These are phyloP conservation scores for Poronia punctata DNA, from an alignment of 495 filamentous ascomycete species.

Conservation along the genomic window DNA sequence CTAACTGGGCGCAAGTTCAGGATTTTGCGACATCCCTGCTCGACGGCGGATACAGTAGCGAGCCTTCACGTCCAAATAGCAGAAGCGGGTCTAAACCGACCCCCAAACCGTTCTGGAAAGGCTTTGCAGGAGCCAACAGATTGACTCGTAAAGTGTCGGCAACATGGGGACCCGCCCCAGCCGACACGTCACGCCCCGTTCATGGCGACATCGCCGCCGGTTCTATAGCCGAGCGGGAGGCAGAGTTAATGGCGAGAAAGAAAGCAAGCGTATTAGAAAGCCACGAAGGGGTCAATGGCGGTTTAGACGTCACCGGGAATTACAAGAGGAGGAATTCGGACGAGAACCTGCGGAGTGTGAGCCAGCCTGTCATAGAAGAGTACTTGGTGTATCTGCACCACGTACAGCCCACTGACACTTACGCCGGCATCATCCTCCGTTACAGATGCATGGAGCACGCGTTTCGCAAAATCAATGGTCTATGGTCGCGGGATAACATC, in stretches of 20 bases:
- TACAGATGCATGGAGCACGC: conserved; percentile 76
- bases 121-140: conserved; percentile 16
- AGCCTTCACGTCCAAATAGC: conserved; percentile 25
- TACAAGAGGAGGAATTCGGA: conserved; percentile 51
- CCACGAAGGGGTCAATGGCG: conserved; percentile 42
- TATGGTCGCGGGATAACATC: conserved; percentile 89
- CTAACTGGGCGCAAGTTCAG: conserved; percentile 40
- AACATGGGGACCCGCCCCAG: conserved; percentile 38
- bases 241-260: conserved; percentile 38
- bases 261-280: conserved; percentile 46
- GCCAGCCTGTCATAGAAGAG: conserved; percentile 50
- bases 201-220: conserved; percentile 42
- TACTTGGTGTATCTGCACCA: conserved; percentile 84
- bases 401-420: conserved; percentile 72
- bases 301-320: conserved; percentile 37
- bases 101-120: conserved; percentile 25
- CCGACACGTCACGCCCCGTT: conserved; percentile 26
- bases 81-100: conserved; percentile 21
- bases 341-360: conserved; percentile 30
- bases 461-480: conserved; percentile 79
- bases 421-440: conserved; percentile 81
- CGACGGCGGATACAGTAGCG: conserved; percentile 25
- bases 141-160: conserved; percentile 12
- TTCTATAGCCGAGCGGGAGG: conserved; percentile 41
- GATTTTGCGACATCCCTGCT: conserved; percentile 39